A percentile compares a stretch with the other conserved stretches of the same genome.
phyloP scores from a whole-genome alignment of 73 alveolate genomes.

The Breviolum minutum region DNA sequence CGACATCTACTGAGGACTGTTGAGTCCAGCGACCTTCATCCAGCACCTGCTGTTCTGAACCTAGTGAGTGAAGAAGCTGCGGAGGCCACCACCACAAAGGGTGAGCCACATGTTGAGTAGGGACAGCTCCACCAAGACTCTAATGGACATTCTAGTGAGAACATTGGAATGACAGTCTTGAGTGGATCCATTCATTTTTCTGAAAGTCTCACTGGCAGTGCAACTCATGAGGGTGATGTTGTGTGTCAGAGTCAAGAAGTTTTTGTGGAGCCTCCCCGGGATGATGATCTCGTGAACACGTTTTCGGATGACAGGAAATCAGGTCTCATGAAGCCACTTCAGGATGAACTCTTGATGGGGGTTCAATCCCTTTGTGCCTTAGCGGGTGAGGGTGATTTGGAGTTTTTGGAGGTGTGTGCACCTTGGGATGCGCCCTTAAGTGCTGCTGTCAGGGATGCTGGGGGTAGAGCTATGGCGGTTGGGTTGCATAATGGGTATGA shows the following conservation, averaged over 20 bases:
- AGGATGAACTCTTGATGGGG: neutral
- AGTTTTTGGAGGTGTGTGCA: neutral
- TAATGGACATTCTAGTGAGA: neutral
- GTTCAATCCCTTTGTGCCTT: neutral
- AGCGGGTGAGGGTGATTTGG: neutral
- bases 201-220: too few relatives aligned
- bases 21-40: neutral
- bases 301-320: neutral
- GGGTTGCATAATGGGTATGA: conserved; percentile 23
- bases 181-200: neutral
- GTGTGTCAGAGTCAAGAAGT: neutral
- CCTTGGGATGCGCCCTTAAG: conserved; percentile 28
- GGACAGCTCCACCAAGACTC: conserved; percentile 58
- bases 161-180: neutral
- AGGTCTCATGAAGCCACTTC: neutral
- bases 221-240: neutral
- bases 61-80: neutral
- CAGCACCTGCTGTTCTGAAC: neutral
- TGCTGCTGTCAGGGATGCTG: neutral
- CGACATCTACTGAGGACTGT: neutral
- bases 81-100: neutral
- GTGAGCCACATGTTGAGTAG: neutral
- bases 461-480: neutral
- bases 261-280: neutral
- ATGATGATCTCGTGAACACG: neutral